These are phyloP conservation scores for Metarhizium album DNA, from an alignment of 2,329 filamentous ascomycete species.

Conservation along the genomic window DNA sequence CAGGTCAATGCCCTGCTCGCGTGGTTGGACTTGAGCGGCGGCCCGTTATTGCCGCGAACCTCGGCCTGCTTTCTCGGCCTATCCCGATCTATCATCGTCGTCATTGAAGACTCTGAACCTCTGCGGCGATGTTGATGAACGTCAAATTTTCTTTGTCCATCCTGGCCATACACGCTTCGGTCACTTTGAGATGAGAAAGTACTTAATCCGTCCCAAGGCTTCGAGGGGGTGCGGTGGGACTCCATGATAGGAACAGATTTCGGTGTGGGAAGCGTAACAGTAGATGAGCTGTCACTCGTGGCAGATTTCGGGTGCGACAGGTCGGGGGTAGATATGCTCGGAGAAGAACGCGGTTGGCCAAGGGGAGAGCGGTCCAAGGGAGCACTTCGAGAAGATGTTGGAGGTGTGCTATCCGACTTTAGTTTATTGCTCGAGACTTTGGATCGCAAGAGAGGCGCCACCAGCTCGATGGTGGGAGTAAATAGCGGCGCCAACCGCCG, in stretches of 20 bases:
- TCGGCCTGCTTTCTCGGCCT: conserved; percentile 46
- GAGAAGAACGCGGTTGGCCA: conserved; percentile 29
- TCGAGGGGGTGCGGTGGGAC: conserved; percentile 28
- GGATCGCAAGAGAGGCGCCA: conserved; percentile 14
- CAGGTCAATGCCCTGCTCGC: conserved; percentile 37
- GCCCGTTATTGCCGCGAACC: conserved; percentile 25
- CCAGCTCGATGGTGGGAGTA: conserved; percentile 30
- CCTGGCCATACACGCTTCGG: conserved; percentile 4
- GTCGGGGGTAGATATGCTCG: conserved; percentile 25
- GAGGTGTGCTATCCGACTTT: conserved; percentile 32
- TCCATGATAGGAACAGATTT: conserved; percentile 37
- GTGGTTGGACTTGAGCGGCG: conserved; percentile 25
- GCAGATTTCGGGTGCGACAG: conserved; percentile 34
- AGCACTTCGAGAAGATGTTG: conserved; percentile 25
- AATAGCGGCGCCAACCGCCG: conserved; percentile 40
- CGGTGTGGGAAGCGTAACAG: conserved; percentile 35
- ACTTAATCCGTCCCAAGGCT: conserved; percentile 28
- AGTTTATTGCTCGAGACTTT: conserved; percentile 34
- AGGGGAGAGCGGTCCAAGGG: conserved; percentile 37
- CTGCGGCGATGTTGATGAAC: conserved; percentile 35
- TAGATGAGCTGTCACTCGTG: conserved; percentile 23
- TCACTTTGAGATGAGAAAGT: conserved; percentile 1
- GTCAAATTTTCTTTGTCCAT: conserved; percentile 1
- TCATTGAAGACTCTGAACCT: conserved; percentile 45
- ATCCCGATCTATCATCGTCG: conserved; percentile 47